A percentile compares a stretch with the other conserved stretches of the same genome.
Evolutionary conservation across 2,329 filamentous ascomycete species (phyloP).

Genomic region (Xylaria sp.): DNA sequence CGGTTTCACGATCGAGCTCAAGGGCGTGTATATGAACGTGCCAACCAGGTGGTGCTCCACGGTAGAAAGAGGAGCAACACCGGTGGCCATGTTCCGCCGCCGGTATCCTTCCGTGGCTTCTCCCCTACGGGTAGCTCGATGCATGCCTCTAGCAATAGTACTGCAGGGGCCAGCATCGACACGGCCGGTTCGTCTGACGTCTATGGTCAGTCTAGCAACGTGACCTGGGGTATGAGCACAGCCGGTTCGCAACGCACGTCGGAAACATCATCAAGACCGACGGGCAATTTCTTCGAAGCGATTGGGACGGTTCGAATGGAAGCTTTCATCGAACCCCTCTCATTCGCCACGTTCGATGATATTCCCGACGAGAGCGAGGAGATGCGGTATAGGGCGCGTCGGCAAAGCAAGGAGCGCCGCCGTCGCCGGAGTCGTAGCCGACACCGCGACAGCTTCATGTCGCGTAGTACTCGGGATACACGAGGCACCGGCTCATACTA

Average conservation of each 20-base stretch:
- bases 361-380: slow-evolving; percentile 63
- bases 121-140: slow-evolving; percentile 65
- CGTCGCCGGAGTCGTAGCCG: slow-evolving; percentile 65
- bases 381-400: slow-evolving; percentile 58
- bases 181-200: slow-evolving; percentile 71
- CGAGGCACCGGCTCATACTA: slow-evolving; percentile 62
- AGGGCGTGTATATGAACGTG: slow-evolving; percentile 57
- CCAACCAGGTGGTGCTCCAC: slow-evolving; percentile 65
- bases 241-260: slow-evolving; percentile 62
- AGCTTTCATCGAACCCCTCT: slow-evolving; percentile 82
- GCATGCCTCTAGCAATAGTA: slow-evolving; percentile 66
- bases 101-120: slow-evolving; percentile 82
- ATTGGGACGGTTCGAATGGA: slow-evolving; percentile 96
- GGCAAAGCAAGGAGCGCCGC: slow-evolving; percentile 66
- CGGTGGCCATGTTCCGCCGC: slow-evolving; percentile 76
- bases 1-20: slow-evolving; percentile 71
- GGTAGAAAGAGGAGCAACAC: slow-evolving; percentile 91
- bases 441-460: slow-evolving; percentile 62
- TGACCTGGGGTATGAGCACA: slow-evolving; percentile 59
- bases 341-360: slow-evolving; percentile 60
- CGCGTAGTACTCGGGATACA: slow-evolving; percentile 52
- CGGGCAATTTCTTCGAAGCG: slow-evolving; percentile 81
- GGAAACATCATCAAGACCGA: slow-evolving; percentile 62
- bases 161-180: slow-evolving; percentile 66
- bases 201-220: slow-evolving; percentile 61